phyloP scores from a whole-genome alignment of 768 basidiomycete genomes.

The Mycena pura region DNA sequence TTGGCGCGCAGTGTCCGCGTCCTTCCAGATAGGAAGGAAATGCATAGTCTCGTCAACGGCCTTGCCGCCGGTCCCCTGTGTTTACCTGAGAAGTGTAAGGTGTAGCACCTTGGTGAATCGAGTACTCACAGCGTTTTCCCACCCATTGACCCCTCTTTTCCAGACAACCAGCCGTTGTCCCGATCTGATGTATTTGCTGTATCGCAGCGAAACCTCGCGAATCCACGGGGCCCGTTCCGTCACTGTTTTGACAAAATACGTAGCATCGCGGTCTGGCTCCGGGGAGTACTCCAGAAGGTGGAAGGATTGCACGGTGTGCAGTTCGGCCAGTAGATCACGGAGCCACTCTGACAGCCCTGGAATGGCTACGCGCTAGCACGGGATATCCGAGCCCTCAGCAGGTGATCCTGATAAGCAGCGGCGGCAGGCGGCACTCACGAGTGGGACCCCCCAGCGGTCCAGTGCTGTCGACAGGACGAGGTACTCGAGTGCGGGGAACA shows the following conservation, averaged over 20 bases:
- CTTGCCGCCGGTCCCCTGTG: no score
- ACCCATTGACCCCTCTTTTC: not conserved
- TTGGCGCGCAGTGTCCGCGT: no score
- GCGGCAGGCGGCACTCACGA: not conserved
- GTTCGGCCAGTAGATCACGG: not conserved
- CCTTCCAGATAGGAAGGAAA: no score
- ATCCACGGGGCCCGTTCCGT: conserved; percentile 1
- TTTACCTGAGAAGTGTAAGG: no score
- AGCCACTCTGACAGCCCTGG: not conserved
- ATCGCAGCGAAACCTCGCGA: not conserved
- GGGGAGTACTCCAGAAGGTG: not conserved
- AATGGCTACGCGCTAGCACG: no score
- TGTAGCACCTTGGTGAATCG: no score
- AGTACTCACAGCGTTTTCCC: not conserved
- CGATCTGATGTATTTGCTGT: not conserved
- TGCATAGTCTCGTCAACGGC: no score
- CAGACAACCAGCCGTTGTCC: not conserved
- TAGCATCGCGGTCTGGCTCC: not conserved
- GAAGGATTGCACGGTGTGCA: not conserved
- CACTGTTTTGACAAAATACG: not conserved
- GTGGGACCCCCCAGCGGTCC: not conserved
- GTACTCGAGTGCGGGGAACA: not conserved
- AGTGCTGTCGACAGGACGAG: not conserved
- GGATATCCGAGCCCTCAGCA: no score
- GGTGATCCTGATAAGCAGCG: no score